Base-by-base conservation (phyloP, 2,329 filamentous ascomycete species). In the Pseudogymnoascus sp. region DNA sequence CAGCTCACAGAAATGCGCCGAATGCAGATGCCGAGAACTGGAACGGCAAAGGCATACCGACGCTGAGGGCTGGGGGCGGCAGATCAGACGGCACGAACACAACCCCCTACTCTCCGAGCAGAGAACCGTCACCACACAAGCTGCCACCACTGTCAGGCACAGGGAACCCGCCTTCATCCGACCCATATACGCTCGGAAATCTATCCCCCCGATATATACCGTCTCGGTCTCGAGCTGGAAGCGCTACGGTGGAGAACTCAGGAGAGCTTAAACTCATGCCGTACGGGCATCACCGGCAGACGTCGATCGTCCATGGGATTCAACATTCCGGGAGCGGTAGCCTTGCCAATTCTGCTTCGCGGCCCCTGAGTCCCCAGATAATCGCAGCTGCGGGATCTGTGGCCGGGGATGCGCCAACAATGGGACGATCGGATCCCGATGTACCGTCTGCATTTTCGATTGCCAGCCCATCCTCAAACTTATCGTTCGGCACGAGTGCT, bases 231-330 rank as follows among this genome's bases (percentile, higher is more conserved):
- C 47, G 47, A 19, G 47, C 47, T 33, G 47, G 47, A 33, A 56
- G 47, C 29, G 47, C 47, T 19, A 33, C 14, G 8, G 47, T 56
- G n/a, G 47, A 56, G 47, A 33, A 19, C n/a, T 56, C 29, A 19
- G 47, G 47, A 33, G 47, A 56, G 26, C 47, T 33, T 56, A 56
- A 56, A 56, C 47, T 56, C 47, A 56, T 56, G 47, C 47, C 47
- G 47, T 86, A 97, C 80, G 91, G 90, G 65, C 93, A 99, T 75
- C 92, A 97, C 77, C 88, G 95, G 63, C 92, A 99, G 78, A 96
- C 93, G 0, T 97, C 93, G 59, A 97, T 97, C 70, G 93, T 97
- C 64, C 91, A 97, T 85, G 93, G 95, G 71, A 87, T 96, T 69
- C 93, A 96, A 75, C 95, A 99, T 76, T 89, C 84, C 70, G 82